phyloP scores from a whole-genome alignment of 2,329 filamentous ascomycete species.

The Dothidotthia symphoricarpi region DNA sequence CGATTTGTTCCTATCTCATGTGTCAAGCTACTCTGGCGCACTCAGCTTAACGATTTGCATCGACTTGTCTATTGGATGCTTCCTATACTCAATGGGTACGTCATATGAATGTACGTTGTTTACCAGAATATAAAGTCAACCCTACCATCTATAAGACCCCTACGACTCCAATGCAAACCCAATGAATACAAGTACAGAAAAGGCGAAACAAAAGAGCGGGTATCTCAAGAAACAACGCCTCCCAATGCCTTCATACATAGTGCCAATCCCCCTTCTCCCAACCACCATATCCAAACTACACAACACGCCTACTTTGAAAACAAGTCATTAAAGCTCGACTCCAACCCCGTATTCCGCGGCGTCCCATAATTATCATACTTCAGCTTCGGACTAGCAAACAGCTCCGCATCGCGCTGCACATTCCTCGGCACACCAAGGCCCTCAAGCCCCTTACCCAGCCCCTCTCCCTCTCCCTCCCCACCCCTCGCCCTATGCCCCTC shows the following conservation, averaged over 20 bases:
- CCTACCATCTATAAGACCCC: too few species aligned
- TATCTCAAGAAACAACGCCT: slow-evolving; percentile 1
- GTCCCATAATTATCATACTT: slow-evolving; percentile 35
- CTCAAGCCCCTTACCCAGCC: slow-evolving; percentile 12
- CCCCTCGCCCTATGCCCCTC: slow-evolving; percentile 30
- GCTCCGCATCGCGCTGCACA: slow-evolving; percentile 28
- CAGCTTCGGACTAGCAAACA: slow-evolving; percentile 34
- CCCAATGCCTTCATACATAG: neutral
- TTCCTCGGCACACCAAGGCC: slow-evolving; percentile 27
- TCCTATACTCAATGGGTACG: too few species aligned
- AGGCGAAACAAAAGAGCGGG: neutral
- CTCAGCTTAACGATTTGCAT: too few species aligned
- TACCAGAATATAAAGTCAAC: too few species aligned
- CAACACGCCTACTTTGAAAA: slow-evolving; percentile 26
- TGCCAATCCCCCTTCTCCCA: neutral
- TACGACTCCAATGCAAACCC: too few species aligned
- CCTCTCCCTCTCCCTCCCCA: slow-evolving; percentile 3
- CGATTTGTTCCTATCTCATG: too few species aligned
- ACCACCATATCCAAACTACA: neutral
- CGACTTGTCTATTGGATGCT: too few species aligned
- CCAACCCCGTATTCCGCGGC: slow-evolving; percentile 34
- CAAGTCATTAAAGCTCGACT: slow-evolving; percentile 33
- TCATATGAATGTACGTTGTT: too few species aligned
- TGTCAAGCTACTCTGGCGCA: too few species aligned
- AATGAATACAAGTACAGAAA: too few species aligned